Conservation (phyloP, 495 filamentous ascomycete species). For the Penicillium waksmanii region DNA sequence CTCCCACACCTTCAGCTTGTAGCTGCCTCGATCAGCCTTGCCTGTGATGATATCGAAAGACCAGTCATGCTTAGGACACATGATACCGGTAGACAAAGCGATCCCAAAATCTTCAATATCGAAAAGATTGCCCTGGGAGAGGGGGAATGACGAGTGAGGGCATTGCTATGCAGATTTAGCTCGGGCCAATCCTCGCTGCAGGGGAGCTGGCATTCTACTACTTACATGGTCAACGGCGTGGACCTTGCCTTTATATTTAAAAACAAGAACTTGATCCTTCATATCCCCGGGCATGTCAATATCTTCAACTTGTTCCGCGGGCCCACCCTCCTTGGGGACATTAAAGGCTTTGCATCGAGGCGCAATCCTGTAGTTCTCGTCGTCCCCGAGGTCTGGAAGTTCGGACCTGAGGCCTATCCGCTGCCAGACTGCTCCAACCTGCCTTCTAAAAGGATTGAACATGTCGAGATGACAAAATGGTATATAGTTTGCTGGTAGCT, state of each 20-base stretch:
- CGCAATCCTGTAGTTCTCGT: conserved; percentile 35
- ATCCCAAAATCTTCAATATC: conserved; percentile 67
- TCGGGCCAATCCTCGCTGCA: conserved; percentile 13
- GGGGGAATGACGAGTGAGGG: conserved; percentile 61
- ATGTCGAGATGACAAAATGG: not conserved
- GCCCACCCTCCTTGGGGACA: conserved; percentile 44
- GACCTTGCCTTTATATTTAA: conserved; percentile 58
- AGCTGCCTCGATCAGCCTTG: conserved; percentile 57
- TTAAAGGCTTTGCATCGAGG: conserved; percentile 60
- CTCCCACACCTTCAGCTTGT: conserved; percentile 62
- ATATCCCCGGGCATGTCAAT: conserved; percentile 50
- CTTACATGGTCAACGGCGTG: conserved; percentile 65
- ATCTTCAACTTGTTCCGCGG: conserved; percentile 26
- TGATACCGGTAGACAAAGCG: conserved; percentile 50
- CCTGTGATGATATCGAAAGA: conserved; percentile 64
- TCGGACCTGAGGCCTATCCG: conserved; percentile 51
- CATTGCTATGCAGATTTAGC: conserved; percentile 50
- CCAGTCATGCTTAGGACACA: conserved; percentile 65
- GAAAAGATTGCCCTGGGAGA: conserved; percentile 58
- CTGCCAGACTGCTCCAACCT: conserved; percentile 30
- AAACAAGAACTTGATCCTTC: conserved; percentile 62
- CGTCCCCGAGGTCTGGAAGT: conserved; percentile 51
- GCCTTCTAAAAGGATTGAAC: not conserved
- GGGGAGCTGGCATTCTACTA: conserved; percentile 25
- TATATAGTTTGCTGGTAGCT: too few relatives aligned